Percentiles rank a stretch among this genome's conserved stretches.
Conservation (phyloP, 352 stramenopile genomes). For the Phytophthora sp. region DNA sequence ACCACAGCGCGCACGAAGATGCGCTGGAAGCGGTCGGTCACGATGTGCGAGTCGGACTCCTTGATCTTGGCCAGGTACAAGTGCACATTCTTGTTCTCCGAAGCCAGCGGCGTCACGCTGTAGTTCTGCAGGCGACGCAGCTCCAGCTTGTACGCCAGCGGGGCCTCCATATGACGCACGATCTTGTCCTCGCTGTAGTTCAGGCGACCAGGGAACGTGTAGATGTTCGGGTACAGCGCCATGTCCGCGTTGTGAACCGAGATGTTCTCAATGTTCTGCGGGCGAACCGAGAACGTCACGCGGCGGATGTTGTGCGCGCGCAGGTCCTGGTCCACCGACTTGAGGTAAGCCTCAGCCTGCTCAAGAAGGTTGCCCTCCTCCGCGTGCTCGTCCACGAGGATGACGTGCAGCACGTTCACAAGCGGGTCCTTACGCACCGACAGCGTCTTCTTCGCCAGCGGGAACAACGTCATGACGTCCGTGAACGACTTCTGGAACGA, state of each 20-base stretch:
- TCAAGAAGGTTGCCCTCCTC: constrained; percentile 65
- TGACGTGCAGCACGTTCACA: constrained; percentile 87
- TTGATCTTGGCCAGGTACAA: constrained; percentile 98
- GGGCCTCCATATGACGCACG: constrained; percentile 98
- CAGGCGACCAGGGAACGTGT: constrained; percentile 88
- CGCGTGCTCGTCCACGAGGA: constrained; percentile 73
- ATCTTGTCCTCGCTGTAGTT: constrained; percentile 98
- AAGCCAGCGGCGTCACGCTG: constrained; percentile 93
- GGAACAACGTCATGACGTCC: constrained; percentile 76
- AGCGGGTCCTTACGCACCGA: constrained; percentile 68
- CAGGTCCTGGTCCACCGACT: constrained; percentile 60
- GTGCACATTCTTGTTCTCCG: constrained; percentile 97
- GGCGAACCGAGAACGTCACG: constrained; percentile 87
- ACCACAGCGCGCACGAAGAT: constrained; percentile 98
- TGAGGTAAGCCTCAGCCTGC: constrained; percentile 67
- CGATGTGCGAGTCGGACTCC: constrained; percentile 74
- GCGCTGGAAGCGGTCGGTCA: constrained; percentile 89
- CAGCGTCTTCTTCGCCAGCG: constrained; percentile 70
- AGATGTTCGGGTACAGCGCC: constrained; percentile 88
- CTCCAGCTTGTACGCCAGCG: constrained; percentile 98
- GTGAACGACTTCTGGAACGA: constrained; percentile 73
- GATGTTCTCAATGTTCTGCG: constrained; percentile 47
- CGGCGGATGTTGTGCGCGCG: constrained; percentile 84
- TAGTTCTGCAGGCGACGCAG: constrained; percentile 98
- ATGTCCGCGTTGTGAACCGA: constrained; percentile 53